Evolutionary conservation across 2,329 filamentous ascomycete genomes (phyloP), one percentile per base, ranked within the genome.

Genomic region (Orbilia blumenaviensis): DNA sequence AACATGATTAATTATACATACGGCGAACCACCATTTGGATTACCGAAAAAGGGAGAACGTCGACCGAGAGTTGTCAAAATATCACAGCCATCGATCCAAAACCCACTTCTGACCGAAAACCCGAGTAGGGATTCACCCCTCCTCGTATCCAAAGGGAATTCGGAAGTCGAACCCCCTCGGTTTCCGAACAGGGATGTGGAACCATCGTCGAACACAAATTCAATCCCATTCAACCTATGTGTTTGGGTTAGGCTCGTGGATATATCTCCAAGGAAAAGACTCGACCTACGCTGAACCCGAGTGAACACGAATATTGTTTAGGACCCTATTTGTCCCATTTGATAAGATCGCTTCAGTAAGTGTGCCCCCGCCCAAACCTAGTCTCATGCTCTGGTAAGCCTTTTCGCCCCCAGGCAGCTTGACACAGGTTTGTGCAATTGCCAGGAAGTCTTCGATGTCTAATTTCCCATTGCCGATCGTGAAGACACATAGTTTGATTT

Each of bases 161-260:
- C 91, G 90, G 79, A 98, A 86, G 14, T 91, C 87, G 83, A 97
- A 96, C 50, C 89, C 87, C 80, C 91, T 66, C 87, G 86, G 81
- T 92, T 94, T 42, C 95, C 95, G 84, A 99, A 96, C 2, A 97
- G 83, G 81, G 97, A 93, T 66, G 86, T 91, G 0, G 92, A 91
- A 14, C 88, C 87, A 82, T 98, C 93, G 80, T 98, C 94, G 81
- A 97, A 98, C 73, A 92, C 86, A 83, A 99, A 98, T 82, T 98
- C 94, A 18, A 99, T 83, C 0, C 95, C 95, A 80, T 93, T 90
- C 81, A 75, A 38, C 3, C 71, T 75, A 42, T 4, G n/a, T 93
- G 66, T 34, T 6, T 9, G 18, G 0, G 25, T 61, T 29, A 34
- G 29, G 14, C n/a, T n/a, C n/a, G n/a, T n/a, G n/a, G n/a, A n/a